Evolutionary conservation across 2,329 filamentous ascomycete species (phyloP), one percentile per base, ranked within the genome.

Genomic region (Fusarium dimerum): DNA sequence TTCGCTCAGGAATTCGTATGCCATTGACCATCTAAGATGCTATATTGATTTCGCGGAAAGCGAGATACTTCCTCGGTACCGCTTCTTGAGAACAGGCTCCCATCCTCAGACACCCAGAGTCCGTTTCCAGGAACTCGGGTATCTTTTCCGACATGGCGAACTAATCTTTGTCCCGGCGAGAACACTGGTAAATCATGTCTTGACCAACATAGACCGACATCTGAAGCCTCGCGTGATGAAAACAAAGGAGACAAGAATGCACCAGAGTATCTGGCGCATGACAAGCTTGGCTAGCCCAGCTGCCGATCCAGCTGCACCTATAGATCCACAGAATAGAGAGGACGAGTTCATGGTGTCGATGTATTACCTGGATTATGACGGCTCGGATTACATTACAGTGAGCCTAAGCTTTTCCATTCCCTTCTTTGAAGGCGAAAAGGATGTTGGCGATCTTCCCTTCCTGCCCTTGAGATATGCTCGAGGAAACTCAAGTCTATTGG

Each of bases 121-220:
- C 15, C 30, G 30, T 6, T 51, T 51, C 26, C 39, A 47, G 11
- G 44, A 51, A n/a, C 40, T 51, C 3, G 47, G 44, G 44, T 44
- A 40, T 32, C 40, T 51, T 6, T 51, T 51, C 15, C 42, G 29
- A 13, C 49, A 45, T 15, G 49, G 49, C 6, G 49, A 51, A 10
- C 3, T 47, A 3, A 47, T 51, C 5, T 51, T 38, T 13, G 32
- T 47, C 18, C 40, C 49, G 5, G 49, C 47, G 3, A 51, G 40
- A 18, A 44, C 44, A 5, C 11, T 51, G 1, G 29, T 16, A 6
- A 13, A 12, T 3, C 34, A 18, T 17, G 20, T 42, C 34, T 15
- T 43, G 7, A n/a, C 3, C 6, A 30, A 36, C 4, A 18, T 42
- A 13, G 39, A 38, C 8, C 16, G 11, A 40, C n/a, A 40, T 18